These are phyloP conservation scores for Russula lepida DNA, from an alignment of 768 basidiomycete species.

Conservation along the genomic window DNA sequence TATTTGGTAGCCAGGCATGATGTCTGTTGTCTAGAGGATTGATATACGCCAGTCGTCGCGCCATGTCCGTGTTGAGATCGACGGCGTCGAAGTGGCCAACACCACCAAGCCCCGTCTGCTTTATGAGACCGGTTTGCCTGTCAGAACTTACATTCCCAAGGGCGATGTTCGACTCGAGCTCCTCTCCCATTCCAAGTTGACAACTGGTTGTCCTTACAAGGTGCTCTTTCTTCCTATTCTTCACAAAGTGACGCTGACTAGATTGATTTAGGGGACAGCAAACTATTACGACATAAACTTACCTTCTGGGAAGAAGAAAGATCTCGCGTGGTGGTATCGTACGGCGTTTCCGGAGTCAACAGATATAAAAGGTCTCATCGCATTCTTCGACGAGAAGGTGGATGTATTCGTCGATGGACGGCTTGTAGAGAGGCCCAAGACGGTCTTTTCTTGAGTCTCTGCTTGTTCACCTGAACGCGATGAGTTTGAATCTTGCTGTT, in stretches of 20 bases:
- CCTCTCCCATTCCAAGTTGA: conserved; percentile 39
- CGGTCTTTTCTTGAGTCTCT: background rate
- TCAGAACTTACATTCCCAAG: conserved; percentile 55
- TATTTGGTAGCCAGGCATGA: background rate
- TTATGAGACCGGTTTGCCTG: conserved; percentile 48
- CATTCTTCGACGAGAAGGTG: conserved; percentile 62
- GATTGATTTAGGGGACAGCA: conserved; percentile 42
- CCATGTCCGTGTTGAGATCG: conserved; percentile 50
- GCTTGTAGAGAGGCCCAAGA: conserved; percentile 34
- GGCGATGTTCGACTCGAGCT: conserved; percentile 45
- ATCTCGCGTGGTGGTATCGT: conserved; percentile 60
- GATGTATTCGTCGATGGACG: conserved; percentile 53
- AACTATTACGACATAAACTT: conserved; percentile 47
- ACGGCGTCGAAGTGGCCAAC: conserved; percentile 56
- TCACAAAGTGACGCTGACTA: background rate
- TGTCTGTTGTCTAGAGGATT: conserved; percentile 37
- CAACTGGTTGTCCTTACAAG: conserved; percentile 57
- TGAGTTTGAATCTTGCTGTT: background rate
- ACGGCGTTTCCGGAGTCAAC: conserved; percentile 43
- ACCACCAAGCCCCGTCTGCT: conserved; percentile 46
- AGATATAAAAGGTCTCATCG: conserved; percentile 42
- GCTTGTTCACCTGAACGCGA: background rate
- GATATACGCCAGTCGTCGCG: conserved; percentile 54
- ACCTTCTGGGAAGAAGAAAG: conserved; percentile 37
- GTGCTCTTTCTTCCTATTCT: conserved; percentile 27